Conservation (phyloP, 2,329 filamentous ascomycete species). For the Aspergillus sp. region DNA sequence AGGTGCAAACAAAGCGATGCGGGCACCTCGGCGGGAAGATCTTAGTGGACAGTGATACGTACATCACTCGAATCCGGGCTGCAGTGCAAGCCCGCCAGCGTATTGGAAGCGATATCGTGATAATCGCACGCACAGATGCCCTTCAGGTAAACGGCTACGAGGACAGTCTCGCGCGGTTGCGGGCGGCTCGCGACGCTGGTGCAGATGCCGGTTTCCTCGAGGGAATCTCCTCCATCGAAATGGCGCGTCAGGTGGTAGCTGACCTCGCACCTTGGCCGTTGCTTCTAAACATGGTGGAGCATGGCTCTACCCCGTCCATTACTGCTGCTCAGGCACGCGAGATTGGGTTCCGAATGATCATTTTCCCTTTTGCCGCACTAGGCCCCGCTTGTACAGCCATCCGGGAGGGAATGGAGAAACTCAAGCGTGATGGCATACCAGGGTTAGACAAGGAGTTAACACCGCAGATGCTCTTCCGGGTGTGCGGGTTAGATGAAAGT, state of each 20-base stretch:
- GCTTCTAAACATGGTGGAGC: slow-evolving; percentile 47
- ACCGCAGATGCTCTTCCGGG: slow-evolving; percentile 43
- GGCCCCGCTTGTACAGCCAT: slow-evolving; percentile 40
- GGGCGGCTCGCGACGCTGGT: slow-evolving; percentile 41
- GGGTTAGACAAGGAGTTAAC: slow-evolving; percentile 31
- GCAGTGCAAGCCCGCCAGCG: slow-evolving; percentile 36
- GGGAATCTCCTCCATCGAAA: slow-evolving; percentile 39
- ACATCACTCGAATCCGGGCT: slow-evolving; percentile 38
- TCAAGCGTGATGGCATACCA: slow-evolving; percentile 37
- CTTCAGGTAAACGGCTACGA: slow-evolving; percentile 40
- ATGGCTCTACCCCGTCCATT: slow-evolving; percentile 39
- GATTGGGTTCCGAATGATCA: slow-evolving; percentile 45
- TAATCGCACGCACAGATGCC: slow-evolving; percentile 47
- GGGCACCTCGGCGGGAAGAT: slow-evolving; percentile 43
- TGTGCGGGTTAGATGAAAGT: slow-evolving; percentile 45
- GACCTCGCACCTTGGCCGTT: slow-evolving; percentile 42
- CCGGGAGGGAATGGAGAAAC: slow-evolving; percentile 34
- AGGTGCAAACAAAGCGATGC: slow-evolving; percentile 49
- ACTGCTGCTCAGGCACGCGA: slow-evolving; percentile 16
- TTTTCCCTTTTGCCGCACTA: slow-evolving; percentile 43
- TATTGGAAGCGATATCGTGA: slow-evolving; percentile 42
- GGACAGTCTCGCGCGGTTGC: slow-evolving; percentile 38
- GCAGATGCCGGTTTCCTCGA: slow-evolving; percentile 46
- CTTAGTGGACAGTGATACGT: slow-evolving; percentile 37
- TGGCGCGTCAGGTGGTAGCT: slow-evolving; percentile 34